Conservation (phyloP, 805 yeast genomes). For the Hanseniaspora lindneri region DNA sequence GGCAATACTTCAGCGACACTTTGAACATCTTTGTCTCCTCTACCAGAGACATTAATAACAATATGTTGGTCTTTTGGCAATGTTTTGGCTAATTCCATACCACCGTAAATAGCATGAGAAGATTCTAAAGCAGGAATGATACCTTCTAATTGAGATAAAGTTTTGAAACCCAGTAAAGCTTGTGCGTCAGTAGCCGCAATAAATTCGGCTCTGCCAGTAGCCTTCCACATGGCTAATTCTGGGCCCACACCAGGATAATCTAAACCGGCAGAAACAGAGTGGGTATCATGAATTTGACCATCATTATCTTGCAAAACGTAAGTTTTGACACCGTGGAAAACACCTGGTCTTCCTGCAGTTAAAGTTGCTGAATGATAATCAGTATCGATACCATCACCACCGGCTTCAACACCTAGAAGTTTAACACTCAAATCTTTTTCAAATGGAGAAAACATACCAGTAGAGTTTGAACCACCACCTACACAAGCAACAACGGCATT, state of each 20-base stretch:
- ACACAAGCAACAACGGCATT: constrained; percentile 96
- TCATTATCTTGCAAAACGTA: constrained; percentile 81
- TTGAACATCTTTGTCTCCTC: constrained; percentile 98
- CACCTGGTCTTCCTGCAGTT: constrained; percentile 93
- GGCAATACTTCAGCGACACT: constrained; percentile 94
- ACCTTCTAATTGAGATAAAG: constrained; percentile 88
- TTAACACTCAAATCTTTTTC: constrained; percentile 67
- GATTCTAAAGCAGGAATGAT: constrained; percentile 97
- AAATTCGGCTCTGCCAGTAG: constrained; percentile 82
- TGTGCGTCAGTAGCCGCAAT: constrained; percentile 91
- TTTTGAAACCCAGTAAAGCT: constrained; percentile 80
- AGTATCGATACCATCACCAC: constrained; percentile 92
- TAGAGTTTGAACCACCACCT: constrained; percentile 96
- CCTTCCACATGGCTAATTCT: constrained; percentile 90
- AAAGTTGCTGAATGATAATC: constrained; percentile 87
- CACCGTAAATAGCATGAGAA: constrained; percentile 92
- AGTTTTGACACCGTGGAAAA: constrained; percentile 94
- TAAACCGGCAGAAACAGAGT: constrained; percentile 94
- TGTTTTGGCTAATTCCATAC: constrained; percentile 72
- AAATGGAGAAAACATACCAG: constrained; percentile 92
- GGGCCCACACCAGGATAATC: constrained; percentile 99
- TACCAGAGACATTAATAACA: constrained; percentile 85
- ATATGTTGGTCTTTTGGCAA: constrained; percentile 68
- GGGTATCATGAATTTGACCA: constrained; percentile 96
- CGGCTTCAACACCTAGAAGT: constrained; percentile 93